Conservation (phyloP, 1,139 yeast species). For the Wickerhamiella pararugosa region DNA sequence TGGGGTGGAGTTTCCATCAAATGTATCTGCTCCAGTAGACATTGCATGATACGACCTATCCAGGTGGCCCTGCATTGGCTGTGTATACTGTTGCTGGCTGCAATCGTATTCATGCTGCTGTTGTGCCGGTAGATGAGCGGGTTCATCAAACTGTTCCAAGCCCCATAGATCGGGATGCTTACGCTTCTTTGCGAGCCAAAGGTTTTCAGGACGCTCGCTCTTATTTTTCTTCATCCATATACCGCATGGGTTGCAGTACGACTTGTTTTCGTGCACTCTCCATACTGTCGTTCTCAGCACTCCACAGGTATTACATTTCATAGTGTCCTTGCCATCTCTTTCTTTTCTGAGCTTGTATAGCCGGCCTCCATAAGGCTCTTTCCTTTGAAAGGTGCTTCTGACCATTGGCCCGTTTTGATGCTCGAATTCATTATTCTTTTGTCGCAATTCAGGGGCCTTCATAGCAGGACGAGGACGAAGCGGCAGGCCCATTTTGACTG, state of each 20-base stretch:
- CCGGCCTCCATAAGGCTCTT: slow-evolving; percentile 6
- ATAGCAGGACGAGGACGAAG: too few species aligned
- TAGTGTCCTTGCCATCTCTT: slow-evolving; percentile 16
- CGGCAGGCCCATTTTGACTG: too few species aligned
- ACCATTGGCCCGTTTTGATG: slow-evolving; percentile 1
- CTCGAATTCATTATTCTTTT: slow-evolving; percentile 1
- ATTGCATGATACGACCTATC: background rate
- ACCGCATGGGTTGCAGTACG: slow-evolving; percentile 28
- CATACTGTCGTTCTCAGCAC: slow-evolving; percentile 24
- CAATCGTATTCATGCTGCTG: slow-evolving; percentile 2
- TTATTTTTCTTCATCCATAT: slow-evolving; percentile 22
- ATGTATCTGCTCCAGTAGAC: background rate
- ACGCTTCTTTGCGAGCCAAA: slow-evolving; percentile 19
- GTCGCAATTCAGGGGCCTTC: background rate
- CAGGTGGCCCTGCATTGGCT: background rate
- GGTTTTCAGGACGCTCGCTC: slow-evolving; percentile 19
- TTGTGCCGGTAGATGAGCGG: background rate
- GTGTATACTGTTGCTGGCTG: background rate
- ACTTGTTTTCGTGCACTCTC: slow-evolving; percentile 17
- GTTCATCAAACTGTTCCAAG: background rate
- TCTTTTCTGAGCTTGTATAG: slow-evolving; percentile 15
- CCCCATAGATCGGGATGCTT: slow-evolving; percentile 7
- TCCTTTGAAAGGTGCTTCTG: background rate
- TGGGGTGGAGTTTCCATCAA: background rate
- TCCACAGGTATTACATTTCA: slow-evolving; percentile 27